Base-by-base conservation (phyloP, 108 stramenopile genomes). In the Stephanodiscus minutulus region DNA sequence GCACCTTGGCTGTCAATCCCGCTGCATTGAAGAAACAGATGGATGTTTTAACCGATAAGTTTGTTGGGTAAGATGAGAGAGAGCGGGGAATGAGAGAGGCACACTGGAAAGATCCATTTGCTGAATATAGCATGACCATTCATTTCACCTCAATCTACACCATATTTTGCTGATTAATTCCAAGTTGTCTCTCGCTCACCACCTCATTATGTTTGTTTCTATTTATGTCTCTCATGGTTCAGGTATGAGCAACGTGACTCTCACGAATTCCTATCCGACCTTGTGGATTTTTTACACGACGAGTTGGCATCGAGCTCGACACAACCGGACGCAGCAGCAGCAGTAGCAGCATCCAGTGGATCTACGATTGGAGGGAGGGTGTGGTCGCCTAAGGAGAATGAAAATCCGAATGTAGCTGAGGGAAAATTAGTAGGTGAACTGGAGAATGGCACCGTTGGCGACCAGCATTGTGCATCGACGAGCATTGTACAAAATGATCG, bases 241-340 rank as follows among this genome's bases (percentile, higher is more conserved):
- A 56, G 55, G 29, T 56, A 56, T 50, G 80, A 85, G 64, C 91
- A 91, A 56, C 81, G 87, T 18, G 93, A 95, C 72, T 90, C 91
- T n/a, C 88, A 92, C 68, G 93, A 95, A 63, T 90, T 89, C 64
- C 48, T 95, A 37, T 72, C 76, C 4, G 83, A 85, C 27, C 47
- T 95, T 17, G 66, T 92, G 13, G 93, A 92, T 60, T 78, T 63
- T 46, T 46, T 93, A 54, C 92, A 93, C 68, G 88, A 88, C 21
- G 91, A 92, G 68, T 63, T 89, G 68, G 61, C 61, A 13, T 71
- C 52, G 31, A 52, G 36, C 9, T 7, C 39, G 5, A 69, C 27
- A 36, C 55, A 29, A 56, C 35, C 21, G 33, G 35, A 36, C n/a
- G n/a, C n/a, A 39, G 21, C 36, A 60, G 35, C 59, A 37, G 28